Evolutionary conservation across 768 basidiomycete species (phyloP).

Genomic region (Cubamyces sp.): DNA sequence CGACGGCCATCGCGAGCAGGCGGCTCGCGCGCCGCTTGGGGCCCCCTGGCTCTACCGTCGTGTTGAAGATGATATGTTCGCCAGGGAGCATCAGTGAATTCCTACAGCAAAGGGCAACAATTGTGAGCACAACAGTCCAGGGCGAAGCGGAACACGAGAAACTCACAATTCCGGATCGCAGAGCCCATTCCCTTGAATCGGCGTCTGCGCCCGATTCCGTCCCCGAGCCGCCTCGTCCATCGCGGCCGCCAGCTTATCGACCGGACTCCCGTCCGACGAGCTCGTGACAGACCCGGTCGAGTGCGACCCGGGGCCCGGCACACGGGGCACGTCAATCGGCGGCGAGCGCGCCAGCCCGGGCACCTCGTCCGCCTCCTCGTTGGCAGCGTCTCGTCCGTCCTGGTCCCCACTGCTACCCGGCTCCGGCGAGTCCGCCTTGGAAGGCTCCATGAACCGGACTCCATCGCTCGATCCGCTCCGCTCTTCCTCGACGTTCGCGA

Average conservation of each 20-base stretch:
- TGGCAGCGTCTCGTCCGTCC: slow-evolving; percentile 25
- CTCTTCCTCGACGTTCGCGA: slow-evolving; percentile 20
- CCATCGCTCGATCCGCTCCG: slow-evolving; percentile 17
- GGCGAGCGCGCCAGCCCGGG: slow-evolving; percentile 23
- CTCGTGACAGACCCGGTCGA: slow-evolving; percentile 47
- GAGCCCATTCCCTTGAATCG: slow-evolving; percentile 53
- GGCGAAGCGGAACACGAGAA: neutral
- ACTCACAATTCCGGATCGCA: slow-evolving; percentile 51
- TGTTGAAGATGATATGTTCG: slow-evolving; percentile 54
- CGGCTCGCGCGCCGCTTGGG: slow-evolving; percentile 61
- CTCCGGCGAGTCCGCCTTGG: slow-evolving; percentile 23
- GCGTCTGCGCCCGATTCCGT: slow-evolving; percentile 55
- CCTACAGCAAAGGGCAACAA: slow-evolving; percentile 25
- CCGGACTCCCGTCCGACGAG: slow-evolving; percentile 54
- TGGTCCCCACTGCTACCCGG: slow-evolving; percentile 18
- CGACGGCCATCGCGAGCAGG: slow-evolving; percentile 53
- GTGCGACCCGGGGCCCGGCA: slow-evolving; percentile 34
- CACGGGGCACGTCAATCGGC: slow-evolving; percentile 35
- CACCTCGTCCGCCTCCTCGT: slow-evolving; percentile 22
- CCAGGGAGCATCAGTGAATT: slow-evolving; percentile 44
- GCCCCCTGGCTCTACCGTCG: slow-evolving; percentile 56
- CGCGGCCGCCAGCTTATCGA: slow-evolving; percentile 40
- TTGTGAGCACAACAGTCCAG: neutral
- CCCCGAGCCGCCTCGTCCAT: slow-evolving; percentile 51
- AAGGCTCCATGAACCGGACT: slow-evolving; percentile 30